These are phyloP conservation scores for Kodamaea jinghongensis DNA, from an alignment of 805 yeast species.

Conservation along the genomic window DNA sequence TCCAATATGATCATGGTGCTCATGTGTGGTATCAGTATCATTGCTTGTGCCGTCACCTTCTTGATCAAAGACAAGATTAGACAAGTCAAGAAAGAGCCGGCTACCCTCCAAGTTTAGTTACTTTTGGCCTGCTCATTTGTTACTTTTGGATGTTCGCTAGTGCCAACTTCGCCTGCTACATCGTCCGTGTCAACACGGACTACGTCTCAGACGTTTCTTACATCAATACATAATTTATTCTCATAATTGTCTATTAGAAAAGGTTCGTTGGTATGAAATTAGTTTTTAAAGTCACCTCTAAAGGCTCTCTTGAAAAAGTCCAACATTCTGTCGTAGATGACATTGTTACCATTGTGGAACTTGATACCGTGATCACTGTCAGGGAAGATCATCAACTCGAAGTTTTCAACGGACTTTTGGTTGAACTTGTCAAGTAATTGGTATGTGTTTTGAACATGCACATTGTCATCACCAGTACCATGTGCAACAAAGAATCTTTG, in stretches of 20 bases:
- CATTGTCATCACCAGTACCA: constrained; percentile 85
- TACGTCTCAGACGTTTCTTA: too few species aligned
- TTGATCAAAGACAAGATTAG: constrained; percentile 31
- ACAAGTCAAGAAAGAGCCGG: constrained; percentile 13
- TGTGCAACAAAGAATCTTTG: constrained; percentile 67
- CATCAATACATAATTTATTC: too few species aligned
- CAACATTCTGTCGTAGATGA: constrained; percentile 55
- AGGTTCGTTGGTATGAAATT: neutral
- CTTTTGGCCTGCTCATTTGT: too few species aligned
- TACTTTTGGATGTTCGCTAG: too few species aligned
- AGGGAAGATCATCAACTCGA: constrained; percentile 75
- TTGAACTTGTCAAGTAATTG: constrained; percentile 61
- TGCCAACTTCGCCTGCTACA: too few species aligned
- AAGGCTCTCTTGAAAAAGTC: constrained; percentile 15
- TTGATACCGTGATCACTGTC: constrained; percentile 75
- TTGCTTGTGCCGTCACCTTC: constrained; percentile 39
- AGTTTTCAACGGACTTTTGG: constrained; percentile 71
- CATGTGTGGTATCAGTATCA: constrained; percentile 70
- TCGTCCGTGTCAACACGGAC: neutral
- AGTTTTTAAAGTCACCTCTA: constrained; percentile 8
- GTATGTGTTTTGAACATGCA: constrained; percentile 69
- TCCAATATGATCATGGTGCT: constrained; percentile 83
- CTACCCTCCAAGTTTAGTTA: too few species aligned
- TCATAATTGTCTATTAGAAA: constrained; percentile 1
- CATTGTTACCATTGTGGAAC: constrained; percentile 68